Conservation (phyloP, 192 early-diverging fungal species). For the Allomyces macrogynus region DNA sequence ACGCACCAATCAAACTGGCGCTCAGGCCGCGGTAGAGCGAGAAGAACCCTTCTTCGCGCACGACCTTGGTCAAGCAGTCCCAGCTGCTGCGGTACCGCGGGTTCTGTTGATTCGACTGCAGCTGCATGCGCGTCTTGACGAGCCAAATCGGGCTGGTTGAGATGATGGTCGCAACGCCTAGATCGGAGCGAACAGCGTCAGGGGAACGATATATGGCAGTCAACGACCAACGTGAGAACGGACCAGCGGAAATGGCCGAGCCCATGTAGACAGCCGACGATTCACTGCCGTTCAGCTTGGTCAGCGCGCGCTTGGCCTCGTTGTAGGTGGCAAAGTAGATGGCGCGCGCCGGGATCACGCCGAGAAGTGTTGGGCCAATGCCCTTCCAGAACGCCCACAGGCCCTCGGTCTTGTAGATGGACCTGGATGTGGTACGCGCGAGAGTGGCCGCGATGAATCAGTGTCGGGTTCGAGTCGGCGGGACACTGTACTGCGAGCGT, state of each 20-base stretch:
- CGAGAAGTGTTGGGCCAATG: conserved; percentile 78
- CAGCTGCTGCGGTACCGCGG: conserved; percentile 51
- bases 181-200: background rate
- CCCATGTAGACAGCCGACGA: conserved; percentile 57
- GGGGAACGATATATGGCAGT: background rate
- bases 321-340: conserved; percentile 90
- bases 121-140: conserved; percentile 86
- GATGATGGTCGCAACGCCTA: conserved; percentile 48
- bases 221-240: background rate
- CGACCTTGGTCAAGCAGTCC: conserved; percentile 44
- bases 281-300: conserved; percentile 59
- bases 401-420: conserved; percentile 56
- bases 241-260: conserved; percentile 50
- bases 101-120: conserved; percentile 27
- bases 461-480: background rate
- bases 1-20: conserved; percentile 59
- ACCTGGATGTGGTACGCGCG: conserved; percentile 18
- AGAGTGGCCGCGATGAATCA: conserved; percentile 9
- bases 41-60: conserved; percentile 56
- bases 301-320: conserved; percentile 61
- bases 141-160: conserved; percentile 96
- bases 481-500: too few species aligned
- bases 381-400: conserved; percentile 75
- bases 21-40: conserved; percentile 81
- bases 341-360: conserved; percentile 83